Conservation (phyloP, 2,329 filamentous ascomycete species). For the Akanthomyces muscarius region DNA sequence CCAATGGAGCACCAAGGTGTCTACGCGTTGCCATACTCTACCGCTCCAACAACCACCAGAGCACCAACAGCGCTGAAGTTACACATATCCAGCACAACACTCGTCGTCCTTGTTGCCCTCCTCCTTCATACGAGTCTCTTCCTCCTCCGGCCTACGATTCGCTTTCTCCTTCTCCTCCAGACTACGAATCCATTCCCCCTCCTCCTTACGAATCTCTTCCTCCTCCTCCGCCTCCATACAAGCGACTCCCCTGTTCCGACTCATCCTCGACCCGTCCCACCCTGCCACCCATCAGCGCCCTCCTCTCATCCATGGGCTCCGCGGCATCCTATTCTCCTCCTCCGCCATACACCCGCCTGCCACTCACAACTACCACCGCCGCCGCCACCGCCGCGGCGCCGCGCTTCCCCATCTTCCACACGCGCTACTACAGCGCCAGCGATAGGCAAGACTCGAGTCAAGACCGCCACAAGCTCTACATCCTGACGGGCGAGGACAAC, state of each 20-base stretch:
- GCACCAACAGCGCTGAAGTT: not conserved
- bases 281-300: not conserved
- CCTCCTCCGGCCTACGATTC: not conserved
- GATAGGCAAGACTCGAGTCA: not conserved
- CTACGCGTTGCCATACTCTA: not conserved
- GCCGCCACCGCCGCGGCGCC: not conserved
- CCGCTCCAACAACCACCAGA: not conserved
- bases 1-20: not conserved
- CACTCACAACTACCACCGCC: not conserved
- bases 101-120: not conserved
- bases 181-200: not conserved
- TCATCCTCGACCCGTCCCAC: not conserved
- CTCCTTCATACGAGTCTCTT: not conserved
- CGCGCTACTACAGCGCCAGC: not conserved
- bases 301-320: not conserved
- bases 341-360: not conserved
- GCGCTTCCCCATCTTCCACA: conserved; percentile 2
- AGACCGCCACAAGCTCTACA: conserved; percentile 10
- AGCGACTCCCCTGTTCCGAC: no score
- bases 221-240: not conserved
- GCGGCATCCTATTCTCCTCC: not conserved
- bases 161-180: not conserved
- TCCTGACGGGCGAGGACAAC: not conserved
- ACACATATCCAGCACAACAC: not conserved
- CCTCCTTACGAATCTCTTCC: not conserved